Base-by-base conservation (phyloP, 2,329 filamentous ascomycete species). In the Cadophora sp. region DNA sequence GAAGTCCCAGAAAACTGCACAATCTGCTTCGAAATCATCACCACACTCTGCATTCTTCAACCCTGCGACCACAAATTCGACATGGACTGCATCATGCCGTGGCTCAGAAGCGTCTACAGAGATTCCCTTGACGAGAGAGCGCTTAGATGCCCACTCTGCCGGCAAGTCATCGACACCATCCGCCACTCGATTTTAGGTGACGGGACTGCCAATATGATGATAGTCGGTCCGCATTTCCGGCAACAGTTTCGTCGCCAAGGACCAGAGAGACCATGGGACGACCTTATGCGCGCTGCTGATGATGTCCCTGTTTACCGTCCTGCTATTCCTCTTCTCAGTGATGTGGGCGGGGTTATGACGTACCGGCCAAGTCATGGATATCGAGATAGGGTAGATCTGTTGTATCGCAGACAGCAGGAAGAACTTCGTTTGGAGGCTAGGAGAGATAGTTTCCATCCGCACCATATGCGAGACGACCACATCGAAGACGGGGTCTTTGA, bases 41-140 rank as follows among this genome's bases (percentile, higher is more conserved):
- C 39, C 13, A 41, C 41, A 22, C 43, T 50, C 18, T 58, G 51
- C 14, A 64, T 47, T 22, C 9, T 59, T 2, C 24, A 50, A 11
- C 62, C 62, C 16, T 64, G 62, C 27, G 53, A 33, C 22, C 62
- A 64, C 43, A 39, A 18, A 24, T 64, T 59, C 41, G 62, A 64
- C 51, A n/a, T 36, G 27, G 22, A 27, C 11, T 64, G 62, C 30
- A 36, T 64, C 1, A 59, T 64, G 47, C 27, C 36, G n/a, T 62
- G 60, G 60, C 18, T 62, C 18, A 33, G 30, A 20, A 41, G 18
- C 7, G 30, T 36, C 18, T 62, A 51, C 33, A 20, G 9, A 11
- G 20, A 55, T 13, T 16, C 3, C 2, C 22, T 22, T 1, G 62
- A 59, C 6, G 24, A 30, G 8, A 14, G 24, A 24, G 8, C 7